A percentile compares a stretch with the other conserved stretches of the same genome.
These are phyloP conservation scores for Epithele typhae DNA, from an alignment of 768 basidiomycete species.

Conservation along the genomic window DNA sequence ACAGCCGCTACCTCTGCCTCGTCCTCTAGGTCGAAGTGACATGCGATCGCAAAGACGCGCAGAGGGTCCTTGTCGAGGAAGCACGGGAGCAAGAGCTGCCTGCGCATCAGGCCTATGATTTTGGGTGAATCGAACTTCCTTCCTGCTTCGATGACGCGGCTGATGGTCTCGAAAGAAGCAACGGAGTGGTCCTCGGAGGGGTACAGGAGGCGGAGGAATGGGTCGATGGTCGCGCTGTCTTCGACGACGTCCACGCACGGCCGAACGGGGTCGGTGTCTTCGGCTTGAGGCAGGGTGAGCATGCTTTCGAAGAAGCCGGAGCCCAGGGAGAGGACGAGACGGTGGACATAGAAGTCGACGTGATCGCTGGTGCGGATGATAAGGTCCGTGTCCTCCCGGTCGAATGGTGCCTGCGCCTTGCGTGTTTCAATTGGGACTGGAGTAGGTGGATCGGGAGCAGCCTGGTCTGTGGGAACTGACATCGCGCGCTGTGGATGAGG, in stretches of 20 bases:
- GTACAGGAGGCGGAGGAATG: constrained; percentile 32
- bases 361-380: constrained; percentile 7
- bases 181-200: constrained; percentile 23
- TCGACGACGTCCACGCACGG: constrained; percentile 28
- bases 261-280: neutral
- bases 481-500: no score
- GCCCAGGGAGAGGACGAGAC: constrained; percentile 1
- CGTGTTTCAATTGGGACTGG: neutral
- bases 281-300: neutral
- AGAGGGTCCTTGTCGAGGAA: constrained; percentile 22
- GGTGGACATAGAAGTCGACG: constrained; percentile 4
- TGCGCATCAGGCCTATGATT: constrained; percentile 24
- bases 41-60: constrained; percentile 32
- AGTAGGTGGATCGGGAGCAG: no score
- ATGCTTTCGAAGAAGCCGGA: neutral
- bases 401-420: constrained; percentile 1
- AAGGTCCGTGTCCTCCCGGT: constrained; percentile 3
- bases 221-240: constrained; percentile 22
- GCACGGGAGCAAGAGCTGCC: neutral
- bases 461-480: no score
- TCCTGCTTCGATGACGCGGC: constrained; percentile 17
- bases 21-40: constrained; percentile 23
- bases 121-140: constrained; percentile 23
- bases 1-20: constrained; percentile 39
- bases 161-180: neutral